Evolutionary conservation across 1,139 yeast genomes (phyloP).

Genomic region (Magnusiomyces clavatus): DNA sequence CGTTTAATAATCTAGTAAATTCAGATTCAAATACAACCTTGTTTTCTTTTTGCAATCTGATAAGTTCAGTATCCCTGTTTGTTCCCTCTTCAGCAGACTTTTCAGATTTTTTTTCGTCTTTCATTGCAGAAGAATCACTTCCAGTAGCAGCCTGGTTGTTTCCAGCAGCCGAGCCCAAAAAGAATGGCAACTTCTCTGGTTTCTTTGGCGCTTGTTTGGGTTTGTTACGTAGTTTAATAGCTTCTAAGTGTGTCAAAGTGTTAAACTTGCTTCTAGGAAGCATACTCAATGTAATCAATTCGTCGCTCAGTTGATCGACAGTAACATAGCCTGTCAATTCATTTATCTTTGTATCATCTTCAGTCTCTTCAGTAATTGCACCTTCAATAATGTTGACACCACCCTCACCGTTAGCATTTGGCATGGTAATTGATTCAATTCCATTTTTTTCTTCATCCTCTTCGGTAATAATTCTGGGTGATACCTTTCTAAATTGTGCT

Average conservation of each 20-base stretch:
- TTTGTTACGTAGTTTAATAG: constrained; percentile 77
- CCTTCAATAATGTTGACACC: constrained; percentile 73
- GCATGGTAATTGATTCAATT: constrained; percentile 49
- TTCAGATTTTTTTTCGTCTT: constrained; percentile 11
- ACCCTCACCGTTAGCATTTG: constrained; percentile 80
- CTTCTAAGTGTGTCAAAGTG: constrained; percentile 73
- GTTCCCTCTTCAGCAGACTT: constrained; percentile 14
- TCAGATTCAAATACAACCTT: constrained; percentile 44
- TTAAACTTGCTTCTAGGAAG: constrained; percentile 74
- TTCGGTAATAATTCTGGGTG: constrained; percentile 72
- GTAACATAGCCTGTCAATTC: constrained; percentile 39
- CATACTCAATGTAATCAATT: constrained; percentile 63
- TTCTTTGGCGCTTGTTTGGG: constrained; percentile 86
- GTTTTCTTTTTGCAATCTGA: constrained; percentile 13
- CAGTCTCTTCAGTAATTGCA: constrained; percentile 44
- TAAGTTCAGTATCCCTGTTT: constrained; percentile 1
- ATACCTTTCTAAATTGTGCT: constrained; percentile 66
- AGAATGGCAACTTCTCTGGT: constrained; percentile 78
- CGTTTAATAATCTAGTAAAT: constrained; percentile 54
- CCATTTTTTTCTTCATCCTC: constrained; percentile 36
- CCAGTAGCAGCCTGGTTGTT: constrained; percentile 38
- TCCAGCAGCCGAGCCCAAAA: constrained; percentile 35
- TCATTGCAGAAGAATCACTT: constrained; percentile 24
- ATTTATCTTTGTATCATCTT: constrained; percentile 28
- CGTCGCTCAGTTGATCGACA: constrained; percentile 54